Base-by-base conservation (phyloP, 2,329 filamentous ascomycete species). In the Dactylellina drechsleri region DNA sequence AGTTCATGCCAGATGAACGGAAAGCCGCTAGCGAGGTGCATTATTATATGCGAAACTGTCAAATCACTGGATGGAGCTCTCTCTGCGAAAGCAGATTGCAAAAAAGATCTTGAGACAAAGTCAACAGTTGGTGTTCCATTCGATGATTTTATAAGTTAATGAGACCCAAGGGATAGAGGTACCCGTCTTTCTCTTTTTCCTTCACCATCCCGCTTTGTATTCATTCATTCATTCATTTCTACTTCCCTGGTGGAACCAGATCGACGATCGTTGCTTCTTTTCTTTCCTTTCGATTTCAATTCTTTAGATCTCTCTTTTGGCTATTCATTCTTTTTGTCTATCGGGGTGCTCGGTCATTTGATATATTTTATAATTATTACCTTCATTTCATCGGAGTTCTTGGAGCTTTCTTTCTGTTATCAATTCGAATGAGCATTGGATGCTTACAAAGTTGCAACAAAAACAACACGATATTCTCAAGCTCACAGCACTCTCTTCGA, bases 371-470 rank as follows among this genome's bases (percentile, higher is more conserved):
- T 36, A 31, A 18, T 60, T 4, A 23, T 23, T 23, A 23, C 23
- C 23, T 23, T 60, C 57, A 28, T 45, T 60, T 58, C 18, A 13
- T 26, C 23, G 26, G 20, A 58, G 20, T 12, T 57, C 13, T 28
- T 16, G 36, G 31, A 45, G 0, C 36, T 58, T 45, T 58, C 20
- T 31, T 47, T 54, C 52, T 54, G 47, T 26, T 8, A 5, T 23
- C 56, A 26, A 23, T 64, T 26, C 15, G 49, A 18, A 41, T n/a
- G 36, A 36, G 31, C 52, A 43, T 72, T 45, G 40, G n/a, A 18
- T 36, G 28, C 56, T 49, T 40, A 56, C 45, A 50, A 66, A 73
- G 50, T 47, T 74, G 52, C 70, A 67, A 74, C 70, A 74, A 62
- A 67, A 59, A 28, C 70, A 74, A 74, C 70, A 31, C 70, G 40